phyloP scores from a whole-genome alignment of 2,329 filamentous ascomycete species.

The Didymosphaeria variabile region DNA sequence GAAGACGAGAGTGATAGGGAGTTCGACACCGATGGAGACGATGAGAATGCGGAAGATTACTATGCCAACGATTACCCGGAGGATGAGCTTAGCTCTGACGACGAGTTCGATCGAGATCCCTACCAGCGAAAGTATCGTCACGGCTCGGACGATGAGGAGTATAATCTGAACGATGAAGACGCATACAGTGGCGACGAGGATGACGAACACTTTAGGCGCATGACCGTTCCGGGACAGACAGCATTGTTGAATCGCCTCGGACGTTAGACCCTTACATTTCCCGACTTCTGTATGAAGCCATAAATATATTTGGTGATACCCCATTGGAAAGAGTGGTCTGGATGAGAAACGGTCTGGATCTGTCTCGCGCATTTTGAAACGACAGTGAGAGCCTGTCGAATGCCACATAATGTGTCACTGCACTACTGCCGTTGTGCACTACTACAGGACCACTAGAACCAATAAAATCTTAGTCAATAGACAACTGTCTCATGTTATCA shows the following conservation, averaged over 20 bases:
- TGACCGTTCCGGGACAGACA: slow-evolving; percentile 28
- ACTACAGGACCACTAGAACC: too few relatives aligned
- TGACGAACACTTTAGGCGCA: slow-evolving; percentile 41
- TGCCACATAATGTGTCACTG: too few relatives aligned
- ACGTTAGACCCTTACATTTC: slow-evolving; percentile 11
- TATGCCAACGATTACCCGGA: slow-evolving; percentile 84
- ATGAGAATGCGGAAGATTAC: slow-evolving; percentile 77
- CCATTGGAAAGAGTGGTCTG: background rate
- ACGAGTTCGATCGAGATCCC: slow-evolving; percentile 63
- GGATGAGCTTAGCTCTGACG: slow-evolving; percentile 77
- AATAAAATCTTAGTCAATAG: too few relatives aligned
- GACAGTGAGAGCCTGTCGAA: too few relatives aligned
- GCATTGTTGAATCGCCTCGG: slow-evolving; percentile 37
- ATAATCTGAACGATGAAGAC: slow-evolving; percentile 27
- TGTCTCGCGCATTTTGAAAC: background rate
- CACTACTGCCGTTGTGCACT: too few relatives aligned
- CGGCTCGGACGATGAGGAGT: slow-evolving; percentile 54
- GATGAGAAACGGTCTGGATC: background rate
- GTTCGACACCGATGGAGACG: slow-evolving; percentile 69
- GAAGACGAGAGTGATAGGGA: slow-evolving; percentile 62
- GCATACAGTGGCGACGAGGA: slow-evolving; percentile 40
- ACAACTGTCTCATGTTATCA: background rate
- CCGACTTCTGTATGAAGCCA: background rate
- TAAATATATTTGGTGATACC: slow-evolving; percentile 6
- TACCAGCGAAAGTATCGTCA: slow-evolving; percentile 52